Percentiles rank a stretch among this genome's conserved stretches.
These are phyloP conservation scores for Tulasnella sp. DNA, from an alignment of 768 basidiomycete genomes.

Conservation along the genomic window DNA sequence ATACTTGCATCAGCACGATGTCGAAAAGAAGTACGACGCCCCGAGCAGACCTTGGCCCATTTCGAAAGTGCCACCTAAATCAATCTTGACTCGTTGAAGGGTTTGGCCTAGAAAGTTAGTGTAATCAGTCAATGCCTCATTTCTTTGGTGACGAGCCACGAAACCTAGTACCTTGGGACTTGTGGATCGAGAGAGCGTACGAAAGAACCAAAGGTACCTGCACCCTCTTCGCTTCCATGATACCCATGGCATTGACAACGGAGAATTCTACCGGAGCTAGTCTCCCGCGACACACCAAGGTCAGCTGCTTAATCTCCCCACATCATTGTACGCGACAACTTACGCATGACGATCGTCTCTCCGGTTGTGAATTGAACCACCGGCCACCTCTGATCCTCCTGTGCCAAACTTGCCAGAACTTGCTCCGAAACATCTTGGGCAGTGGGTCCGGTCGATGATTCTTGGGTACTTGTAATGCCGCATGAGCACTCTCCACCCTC, in stretches of 20 bases:
- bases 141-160: not conserved
- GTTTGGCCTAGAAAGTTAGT: constrained; percentile 12
- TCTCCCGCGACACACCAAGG: not conserved
- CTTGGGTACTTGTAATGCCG: not conserved
- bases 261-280: constrained; percentile 50
- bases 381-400: constrained; percentile 35
- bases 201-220: constrained; percentile 35
- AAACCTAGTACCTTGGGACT: constrained; percentile 17
- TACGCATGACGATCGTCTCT: constrained; percentile 28
- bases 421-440: not conserved
- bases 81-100: constrained; percentile 18
- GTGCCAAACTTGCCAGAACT: not conserved
- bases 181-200: constrained; percentile 21
- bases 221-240: constrained; percentile 44
- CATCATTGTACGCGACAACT: constrained; percentile 17
- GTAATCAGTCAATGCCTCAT: not conserved
- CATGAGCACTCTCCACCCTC: not conserved
- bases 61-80: constrained; percentile 18
- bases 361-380: constrained; percentile 48
- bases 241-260: constrained; percentile 46
- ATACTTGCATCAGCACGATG: not conserved
- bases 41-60: constrained; percentile 37
- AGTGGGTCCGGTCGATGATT: not conserved
- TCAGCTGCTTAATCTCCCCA: not conserved
- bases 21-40: not conserved